Evolutionary conservation across 1,284 basidiomycete genomes (phyloP).

Genomic region (Trichosporon sp.): DNA sequence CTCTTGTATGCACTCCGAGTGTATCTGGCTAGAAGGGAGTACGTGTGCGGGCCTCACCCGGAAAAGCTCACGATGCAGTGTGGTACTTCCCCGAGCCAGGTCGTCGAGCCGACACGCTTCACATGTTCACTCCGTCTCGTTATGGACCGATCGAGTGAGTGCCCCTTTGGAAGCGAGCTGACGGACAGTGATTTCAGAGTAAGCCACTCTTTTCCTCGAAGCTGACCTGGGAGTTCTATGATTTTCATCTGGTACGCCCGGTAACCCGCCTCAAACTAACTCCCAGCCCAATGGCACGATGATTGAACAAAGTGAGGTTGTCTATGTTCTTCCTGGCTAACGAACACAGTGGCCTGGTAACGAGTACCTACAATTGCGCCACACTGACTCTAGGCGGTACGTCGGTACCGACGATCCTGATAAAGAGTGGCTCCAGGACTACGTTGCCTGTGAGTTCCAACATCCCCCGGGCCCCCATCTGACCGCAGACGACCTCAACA

Average conservation of each 20-base stretch:
- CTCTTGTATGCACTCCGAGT: slow-evolving; percentile 22
- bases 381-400: slow-evolving; percentile 24
- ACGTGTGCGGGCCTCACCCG: neutral
- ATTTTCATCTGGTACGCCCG: slow-evolving; percentile 24
- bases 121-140: slow-evolving; percentile 29
- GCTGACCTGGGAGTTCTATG: slow-evolving; percentile 20
- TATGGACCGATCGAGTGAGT: slow-evolving; percentile 24
- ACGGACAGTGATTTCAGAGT: slow-evolving; percentile 17
- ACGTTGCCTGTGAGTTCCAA: slow-evolving; percentile 30
- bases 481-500: slow-evolving; percentile 36
- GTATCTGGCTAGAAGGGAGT: slow-evolving; percentile 27
- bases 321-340: slow-evolving; percentile 14
- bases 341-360: slow-evolving; percentile 19
- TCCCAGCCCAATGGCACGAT: slow-evolving; percentile 16
- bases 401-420: slow-evolving; percentile 20
- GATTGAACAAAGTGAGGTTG: slow-evolving; percentile 11
- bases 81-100: slow-evolving; percentile 37
- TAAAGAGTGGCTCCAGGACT: slow-evolving; percentile 33
- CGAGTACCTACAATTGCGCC: neutral
- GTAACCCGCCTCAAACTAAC: slow-evolving; percentile 1
- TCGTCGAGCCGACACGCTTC: slow-evolving; percentile 22
- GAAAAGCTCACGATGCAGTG: slow-evolving; percentile 6
- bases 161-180: neutral
- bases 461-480: neutral
- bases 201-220: neutral